Percentiles rank a stretch among this genome's conserved stretches.
Conservation (phyloP, 768 basidiomycete genomes). For the Saitozyma sp. region DNA sequence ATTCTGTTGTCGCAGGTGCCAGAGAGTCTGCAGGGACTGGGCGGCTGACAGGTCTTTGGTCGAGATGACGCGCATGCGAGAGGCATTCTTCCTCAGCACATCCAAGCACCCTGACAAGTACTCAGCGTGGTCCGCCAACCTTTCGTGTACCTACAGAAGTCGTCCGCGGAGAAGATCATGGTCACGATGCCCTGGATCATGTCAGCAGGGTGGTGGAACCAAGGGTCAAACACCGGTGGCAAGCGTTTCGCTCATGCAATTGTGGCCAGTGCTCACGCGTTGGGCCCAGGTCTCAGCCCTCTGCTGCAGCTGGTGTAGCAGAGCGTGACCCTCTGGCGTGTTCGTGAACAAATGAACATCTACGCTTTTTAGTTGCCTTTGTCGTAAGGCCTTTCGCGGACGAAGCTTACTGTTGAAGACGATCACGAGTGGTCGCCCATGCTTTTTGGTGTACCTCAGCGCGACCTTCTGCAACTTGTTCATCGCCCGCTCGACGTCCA, state of each 20-base stretch:
- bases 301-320: conserved; percentile 84
- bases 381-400: conserved; percentile 24
- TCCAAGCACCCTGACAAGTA: conserved; percentile 35
- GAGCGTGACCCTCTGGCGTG: conserved; percentile 70
- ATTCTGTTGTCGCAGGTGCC: conserved; percentile 57
- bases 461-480: conserved; percentile 82
- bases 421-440: conserved; percentile 70
- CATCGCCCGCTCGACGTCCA: conserved; percentile 81
- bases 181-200: conserved; percentile 63
- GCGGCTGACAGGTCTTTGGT: conserved; percentile 66
- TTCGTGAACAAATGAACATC: conserved; percentile 57
- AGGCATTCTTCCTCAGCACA: conserved; percentile 62
- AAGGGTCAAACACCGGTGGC: not conserved
- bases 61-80: conserved; percentile 73
- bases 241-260: not conserved
- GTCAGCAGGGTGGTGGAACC: not conserved
- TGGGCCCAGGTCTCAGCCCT: conserved; percentile 83
- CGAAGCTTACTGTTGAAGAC: conserved; percentile 70
- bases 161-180: conserved; percentile 75
- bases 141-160: conserved; percentile 61
- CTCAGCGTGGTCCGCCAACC: not conserved
- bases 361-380: conserved; percentile 8
- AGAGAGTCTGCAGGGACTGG: conserved; percentile 64
- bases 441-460: conserved; percentile 61
- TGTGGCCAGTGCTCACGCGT: conserved; percentile 58